phyloP scores from a whole-genome alignment of 768 basidiomycete genomes.

The Psilocybe sp. region DNA sequence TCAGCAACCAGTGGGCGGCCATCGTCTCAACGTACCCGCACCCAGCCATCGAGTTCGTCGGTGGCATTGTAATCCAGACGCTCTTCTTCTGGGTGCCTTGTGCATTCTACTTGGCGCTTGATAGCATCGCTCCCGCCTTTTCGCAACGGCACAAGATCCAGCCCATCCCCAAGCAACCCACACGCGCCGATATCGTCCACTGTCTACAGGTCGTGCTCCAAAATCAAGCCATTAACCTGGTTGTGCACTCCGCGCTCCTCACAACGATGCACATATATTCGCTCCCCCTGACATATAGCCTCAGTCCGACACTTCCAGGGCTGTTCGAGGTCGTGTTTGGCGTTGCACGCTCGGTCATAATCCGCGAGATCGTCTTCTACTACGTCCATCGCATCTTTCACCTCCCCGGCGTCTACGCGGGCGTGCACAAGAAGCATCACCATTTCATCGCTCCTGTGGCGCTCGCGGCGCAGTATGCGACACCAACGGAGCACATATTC shows the following conservation, averaged over 20 bases:
- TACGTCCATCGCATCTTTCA: constrained; percentile 6
- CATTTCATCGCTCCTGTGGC: constrained; percentile 8
- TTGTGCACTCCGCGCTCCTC: constrained; percentile 1
- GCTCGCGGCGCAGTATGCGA: constrained; percentile 7
- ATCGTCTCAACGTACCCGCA: constrained; percentile 4
- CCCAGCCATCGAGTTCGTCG: constrained; percentile 3
- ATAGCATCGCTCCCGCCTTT: constrained; percentile 2
- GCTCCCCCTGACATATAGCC: not conserved
- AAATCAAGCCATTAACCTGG: not conserved
- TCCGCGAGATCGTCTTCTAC: constrained; percentile 6
- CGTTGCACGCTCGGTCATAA: not conserved
- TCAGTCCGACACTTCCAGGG: not conserved
- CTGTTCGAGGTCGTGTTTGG: not conserved
- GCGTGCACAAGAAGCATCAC: constrained; percentile 8
- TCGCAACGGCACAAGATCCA: constrained; percentile 4
- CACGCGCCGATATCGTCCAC: not conserved
- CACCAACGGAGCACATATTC: constrained; percentile 4
- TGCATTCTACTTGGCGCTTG: constrained; percentile 2
- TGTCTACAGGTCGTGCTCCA: constrained; percentile 4
- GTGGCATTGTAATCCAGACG: constrained; percentile 1
- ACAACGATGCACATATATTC: not conserved
- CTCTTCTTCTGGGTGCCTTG: constrained; percentile 7
- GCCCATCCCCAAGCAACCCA: constrained; percentile 1
- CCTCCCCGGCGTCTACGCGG: constrained; percentile 2
- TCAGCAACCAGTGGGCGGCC: not conserved